These are phyloP conservation scores for Chaetomium fimeti DNA, from an alignment of 495 filamentous ascomycete genomes.

Conservation along the genomic window DNA sequence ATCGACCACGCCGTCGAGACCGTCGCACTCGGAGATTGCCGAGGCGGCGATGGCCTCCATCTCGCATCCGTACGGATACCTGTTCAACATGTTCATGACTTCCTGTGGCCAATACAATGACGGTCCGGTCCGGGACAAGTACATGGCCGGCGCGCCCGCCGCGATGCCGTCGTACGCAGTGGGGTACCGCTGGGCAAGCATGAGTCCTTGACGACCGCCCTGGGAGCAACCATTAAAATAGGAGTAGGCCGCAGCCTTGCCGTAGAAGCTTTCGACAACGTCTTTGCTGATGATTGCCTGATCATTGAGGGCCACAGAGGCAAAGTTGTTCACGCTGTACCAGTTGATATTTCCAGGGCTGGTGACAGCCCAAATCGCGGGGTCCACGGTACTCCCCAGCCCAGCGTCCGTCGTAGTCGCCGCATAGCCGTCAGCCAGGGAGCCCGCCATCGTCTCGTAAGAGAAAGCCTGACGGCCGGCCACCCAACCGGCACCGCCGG, in stretches of 20 bases:
- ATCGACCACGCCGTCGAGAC: conserved; percentile 40
- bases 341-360: conserved; percentile 46
- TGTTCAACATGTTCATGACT: conserved; percentile 34
- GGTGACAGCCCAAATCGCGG: conserved; percentile 15
- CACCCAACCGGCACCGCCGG: too few relatives aligned
- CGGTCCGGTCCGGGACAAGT: conserved; percentile 30
- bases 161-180: conserved; percentile 44
- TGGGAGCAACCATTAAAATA: conserved; percentile 50
- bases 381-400: too few relatives aligned
- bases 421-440: too few relatives aligned
- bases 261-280: conserved; percentile 39
- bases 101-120: conserved; percentile 40
- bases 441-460: too few relatives aligned
- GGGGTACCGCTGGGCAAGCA: conserved; percentile 47
- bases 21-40: conserved; percentile 41
- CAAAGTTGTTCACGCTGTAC: conserved; percentile 42
- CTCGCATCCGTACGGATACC: conserved; percentile 36
- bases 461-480: too few relatives aligned
- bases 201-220: conserved; percentile 47
- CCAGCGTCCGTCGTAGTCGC: too few relatives aligned
- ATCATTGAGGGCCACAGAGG: conserved; percentile 32
- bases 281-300: conserved; percentile 38
- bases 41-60: conserved; percentile 32
- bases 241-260: conserved; percentile 35
- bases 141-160: conserved; percentile 40